These are phyloP conservation scores for Suillus sp. DNA, from an alignment of 768 basidiomycete species.

Conservation along the genomic window DNA sequence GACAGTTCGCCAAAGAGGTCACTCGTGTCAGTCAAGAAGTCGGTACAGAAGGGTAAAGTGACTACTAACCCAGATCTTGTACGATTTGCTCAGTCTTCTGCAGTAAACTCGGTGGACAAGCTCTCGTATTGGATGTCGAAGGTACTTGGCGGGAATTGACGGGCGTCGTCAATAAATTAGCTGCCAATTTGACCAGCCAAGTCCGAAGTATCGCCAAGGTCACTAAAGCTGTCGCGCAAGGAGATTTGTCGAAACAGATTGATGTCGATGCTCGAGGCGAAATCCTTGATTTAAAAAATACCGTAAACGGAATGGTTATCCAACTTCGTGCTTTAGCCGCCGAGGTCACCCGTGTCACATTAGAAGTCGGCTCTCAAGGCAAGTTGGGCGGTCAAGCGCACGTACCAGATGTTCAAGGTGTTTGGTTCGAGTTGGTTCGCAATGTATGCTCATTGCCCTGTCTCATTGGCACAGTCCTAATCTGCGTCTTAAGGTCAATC, in stretches of 20 bases:
- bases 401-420: slow-evolving; percentile 89
- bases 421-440: slow-evolving; percentile 81
- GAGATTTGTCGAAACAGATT: slow-evolving; percentile 88
- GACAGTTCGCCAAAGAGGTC: slow-evolving; percentile 90
- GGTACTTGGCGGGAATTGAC: slow-evolving; percentile 89
- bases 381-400: slow-evolving; percentile 87
- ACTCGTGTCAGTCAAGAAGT: slow-evolving; percentile 86
- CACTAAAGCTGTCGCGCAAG: slow-evolving; percentile 79
- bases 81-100: slow-evolving; percentile 27
- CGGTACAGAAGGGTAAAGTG: slow-evolving; percentile 68
- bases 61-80: slow-evolving; percentile 32
- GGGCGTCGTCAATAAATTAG: slow-evolving; percentile 80
- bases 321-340: slow-evolving; percentile 66
- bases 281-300: slow-evolving; percentile 78
- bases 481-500: slow-evolving; percentile 55
- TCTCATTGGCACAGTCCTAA: slow-evolving; percentile 1
- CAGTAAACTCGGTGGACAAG: slow-evolving; percentile 83
- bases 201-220: slow-evolving; percentile 61
- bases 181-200: slow-evolving; percentile 70
- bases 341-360: slow-evolving; percentile 82
- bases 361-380: slow-evolving; percentile 87
- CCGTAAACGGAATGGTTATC: slow-evolving; percentile 55
- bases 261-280: slow-evolving; percentile 91
- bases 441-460: slow-evolving; percentile 49
- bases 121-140: slow-evolving; percentile 84